phyloP scores from a whole-genome alignment of 805 yeast species.

The Kuraishia hungarica region DNA sequence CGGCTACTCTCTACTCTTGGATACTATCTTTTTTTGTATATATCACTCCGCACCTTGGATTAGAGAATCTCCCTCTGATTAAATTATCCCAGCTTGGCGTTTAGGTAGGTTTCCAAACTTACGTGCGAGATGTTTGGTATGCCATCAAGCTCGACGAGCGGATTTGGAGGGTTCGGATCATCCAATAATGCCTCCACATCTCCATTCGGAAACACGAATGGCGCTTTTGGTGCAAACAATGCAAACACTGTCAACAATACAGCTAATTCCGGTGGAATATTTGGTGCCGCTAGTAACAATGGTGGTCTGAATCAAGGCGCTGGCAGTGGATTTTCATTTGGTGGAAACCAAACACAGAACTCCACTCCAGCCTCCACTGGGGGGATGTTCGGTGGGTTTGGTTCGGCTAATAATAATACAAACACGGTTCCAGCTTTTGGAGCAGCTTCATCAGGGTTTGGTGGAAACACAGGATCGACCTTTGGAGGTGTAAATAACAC shows the following conservation, averaged over 20 bases:
- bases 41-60: neutral
- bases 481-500: conserved; percentile 30
- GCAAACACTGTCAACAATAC: conserved; percentile 10
- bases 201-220: conserved; percentile 10
- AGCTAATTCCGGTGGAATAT: conserved; percentile 23
- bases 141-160: conserved; percentile 29
- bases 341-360: conserved; percentile 2
- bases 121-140: conserved; percentile 35
- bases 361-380: neutral
- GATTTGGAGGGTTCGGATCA: conserved; percentile 41
- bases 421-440: conserved; percentile 17
- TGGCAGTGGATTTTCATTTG: conserved; percentile 6
- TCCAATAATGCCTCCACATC: conserved; percentile 8
- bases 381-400: conserved; percentile 8
- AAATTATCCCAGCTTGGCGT: neutral
- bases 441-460: conserved; percentile 30
- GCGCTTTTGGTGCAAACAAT: conserved; percentile 20
- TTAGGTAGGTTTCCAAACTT: neutral
- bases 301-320: no score
- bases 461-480: conserved; percentile 25
- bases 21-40: neutral
- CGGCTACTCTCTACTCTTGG: neutral
- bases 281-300: conserved; percentile 18
- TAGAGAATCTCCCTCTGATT: neutral
- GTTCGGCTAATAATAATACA: conserved; percentile 20